Percentiles rank a stretch among this genome's conserved stretches.
Conservation (phyloP, 352 stramenopile genomes). For the Pseudoperonospora humuli region DNA sequence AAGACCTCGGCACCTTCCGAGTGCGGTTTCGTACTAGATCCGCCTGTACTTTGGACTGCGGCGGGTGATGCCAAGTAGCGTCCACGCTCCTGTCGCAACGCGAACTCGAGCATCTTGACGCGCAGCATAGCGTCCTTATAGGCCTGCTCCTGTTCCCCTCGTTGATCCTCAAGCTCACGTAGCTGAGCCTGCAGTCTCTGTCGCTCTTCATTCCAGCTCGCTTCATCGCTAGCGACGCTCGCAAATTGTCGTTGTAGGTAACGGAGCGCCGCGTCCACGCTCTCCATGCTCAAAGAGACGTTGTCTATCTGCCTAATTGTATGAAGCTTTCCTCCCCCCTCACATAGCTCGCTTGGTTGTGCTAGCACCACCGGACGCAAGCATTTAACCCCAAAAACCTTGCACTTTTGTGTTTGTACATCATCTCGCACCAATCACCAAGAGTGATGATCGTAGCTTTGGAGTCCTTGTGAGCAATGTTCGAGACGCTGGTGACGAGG, state of each 20-base stretch:
- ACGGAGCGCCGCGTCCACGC: slow-evolving; percentile 76
- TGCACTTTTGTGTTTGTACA: slow-evolving; percentile 4
- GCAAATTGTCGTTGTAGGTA: slow-evolving; percentile 82
- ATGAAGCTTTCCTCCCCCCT: slow-evolving; percentile 10
- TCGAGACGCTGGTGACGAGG: slow-evolving; percentile 82
- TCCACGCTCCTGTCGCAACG: slow-evolving; percentile 66
- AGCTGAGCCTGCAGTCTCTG: slow-evolving; percentile 66
- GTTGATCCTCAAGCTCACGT: slow-evolving; percentile 70
- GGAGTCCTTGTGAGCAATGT: slow-evolving; percentile 35
- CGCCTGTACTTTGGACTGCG: slow-evolving; percentile 40
- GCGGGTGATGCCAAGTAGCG: slow-evolving; percentile 72
- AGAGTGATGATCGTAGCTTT: neutral
- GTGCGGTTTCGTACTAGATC: slow-evolving; percentile 9
- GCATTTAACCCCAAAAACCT: slow-evolving; percentile 15
- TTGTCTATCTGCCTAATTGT: slow-evolving; percentile 4
- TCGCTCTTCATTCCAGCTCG: slow-evolving; percentile 70
- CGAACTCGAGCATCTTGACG: slow-evolving; percentile 87
- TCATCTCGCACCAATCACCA: neutral
- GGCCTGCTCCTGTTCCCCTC: slow-evolving; percentile 65
- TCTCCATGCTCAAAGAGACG: slow-evolving; percentile 50
- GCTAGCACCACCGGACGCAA: slow-evolving; percentile 7
- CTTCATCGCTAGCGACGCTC: slow-evolving; percentile 68
- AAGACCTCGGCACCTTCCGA: slow-evolving; percentile 35
- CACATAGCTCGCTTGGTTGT: slow-evolving; percentile 14
- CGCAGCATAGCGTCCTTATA: slow-evolving; percentile 82